Evolutionary conservation across 305 asterid species (phyloP), one percentile per base, ranked within the genome.

Genomic region (Fraxinus platypoda): DNA sequence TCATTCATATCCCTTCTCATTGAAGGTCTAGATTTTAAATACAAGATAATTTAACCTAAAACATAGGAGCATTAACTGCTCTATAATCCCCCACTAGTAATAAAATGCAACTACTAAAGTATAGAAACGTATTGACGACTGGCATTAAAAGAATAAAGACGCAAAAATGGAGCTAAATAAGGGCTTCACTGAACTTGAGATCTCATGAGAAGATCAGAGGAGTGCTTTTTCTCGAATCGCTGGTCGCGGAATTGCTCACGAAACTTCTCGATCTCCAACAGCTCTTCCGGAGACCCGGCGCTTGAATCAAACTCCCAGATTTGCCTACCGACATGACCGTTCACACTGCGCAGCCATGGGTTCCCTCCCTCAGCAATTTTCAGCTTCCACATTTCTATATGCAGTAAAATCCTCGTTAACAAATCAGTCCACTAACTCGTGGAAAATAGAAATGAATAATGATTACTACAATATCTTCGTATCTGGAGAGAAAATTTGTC

Each of bases 161-260:
- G 17, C 11, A 73, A 78, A 43, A 66, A 46, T 17, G 80, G 62
- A 70, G 33, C 75, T 37, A 78, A 82, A 15, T 43, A 74, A 37
- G 31, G 26, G 66, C 81, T 8, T 89, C 84, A 82, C 84, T 83
- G 80, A 81, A 95, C 99, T 87, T 95, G 99, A 84, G 83, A 83
- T 81, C 99, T 91, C 98, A 95, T 94, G 78, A 93, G 87, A 80
- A 92, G 97, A 88, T 95, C 99, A 13, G 97, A 81, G 54, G 98
- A 94, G 81, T 95, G 99, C 81, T 90, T 93, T 78, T 92, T 86
- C 88, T 91, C 87, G 70, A 91, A 93, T 0, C 97, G 97, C 33
- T 88, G 84, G 3, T 59, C 78, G 1, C 3, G 91, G 62, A 87
- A 95, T 11, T 91, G 88, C 79, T 91, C 77, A 0, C 93, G 93